phyloP scores from a whole-genome alignment of 257 asterid genomes.

The Solanum tarapatanum region DNA sequence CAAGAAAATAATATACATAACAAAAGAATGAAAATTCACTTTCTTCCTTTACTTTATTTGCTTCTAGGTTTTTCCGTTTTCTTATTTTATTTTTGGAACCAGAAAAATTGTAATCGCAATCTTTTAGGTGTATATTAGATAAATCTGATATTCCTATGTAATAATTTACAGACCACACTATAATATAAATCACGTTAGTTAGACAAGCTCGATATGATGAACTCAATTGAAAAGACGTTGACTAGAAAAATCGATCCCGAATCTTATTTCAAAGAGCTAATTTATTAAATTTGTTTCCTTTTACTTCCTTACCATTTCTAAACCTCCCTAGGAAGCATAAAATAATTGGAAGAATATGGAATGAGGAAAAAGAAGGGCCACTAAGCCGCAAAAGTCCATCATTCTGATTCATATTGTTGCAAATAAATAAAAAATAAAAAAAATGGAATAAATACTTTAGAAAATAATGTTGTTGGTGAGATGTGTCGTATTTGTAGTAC shows the following conservation, averaged over 20 bases:
- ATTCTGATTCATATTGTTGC: background rate
- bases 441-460: background rate
- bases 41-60: background rate
- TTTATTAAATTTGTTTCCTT: background rate
- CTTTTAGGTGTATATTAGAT: background rate
- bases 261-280: background rate
- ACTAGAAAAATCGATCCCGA: background rate
- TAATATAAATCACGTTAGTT: background rate
- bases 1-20: background rate
- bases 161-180: background rate
- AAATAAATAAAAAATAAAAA: background rate
- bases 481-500: background rate
- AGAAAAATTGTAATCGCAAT: background rate
- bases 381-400: background rate
- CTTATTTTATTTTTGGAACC: background rate
- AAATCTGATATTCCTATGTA: fast-evolving
- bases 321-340: background rate
- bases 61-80: background rate
- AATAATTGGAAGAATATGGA: background rate
- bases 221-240: background rate
- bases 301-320: background rate
- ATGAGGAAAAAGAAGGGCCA: background rate
- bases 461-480: background rate
- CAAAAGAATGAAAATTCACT: background rate
- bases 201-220: background rate